These are phyloP conservation scores for Imleria badia DNA, from an alignment of 768 basidiomycete species.

Conservation along the genomic window DNA sequence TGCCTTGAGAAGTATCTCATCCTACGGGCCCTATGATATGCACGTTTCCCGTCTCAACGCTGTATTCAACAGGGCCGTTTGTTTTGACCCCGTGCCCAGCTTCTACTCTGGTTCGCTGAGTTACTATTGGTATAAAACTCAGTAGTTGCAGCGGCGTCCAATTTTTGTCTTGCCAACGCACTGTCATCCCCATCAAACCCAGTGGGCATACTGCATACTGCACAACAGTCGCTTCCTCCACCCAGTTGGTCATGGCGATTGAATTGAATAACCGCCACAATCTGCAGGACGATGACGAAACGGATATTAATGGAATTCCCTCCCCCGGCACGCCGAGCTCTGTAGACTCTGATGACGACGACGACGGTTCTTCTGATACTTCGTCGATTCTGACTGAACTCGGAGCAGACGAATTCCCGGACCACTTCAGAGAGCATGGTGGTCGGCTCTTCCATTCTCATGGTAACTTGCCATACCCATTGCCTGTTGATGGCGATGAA, in stretches of 20 bases:
- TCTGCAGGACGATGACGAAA: conserved; percentile 20
- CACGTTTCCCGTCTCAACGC: conserved; percentile 26
- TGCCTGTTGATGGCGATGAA: conserved; percentile 72
- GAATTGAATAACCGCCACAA: conserved; percentile 24
- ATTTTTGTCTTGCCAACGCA: conserved; percentile 38
- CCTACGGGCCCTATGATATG: conserved; percentile 8
- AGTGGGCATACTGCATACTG: conserved; percentile 18
- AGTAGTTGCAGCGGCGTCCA: conserved; percentile 37
- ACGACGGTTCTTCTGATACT: conserved; percentile 40
- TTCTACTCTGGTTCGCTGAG: conserved; percentile 41
- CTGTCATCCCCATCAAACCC: conserved; percentile 32
- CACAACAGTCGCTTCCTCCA: conserved; percentile 6
- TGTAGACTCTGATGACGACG: conserved; percentile 25
- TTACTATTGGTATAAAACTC: conserved; percentile 41
- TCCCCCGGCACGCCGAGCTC: conserved; percentile 8
- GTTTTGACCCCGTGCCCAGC: conserved; percentile 36
- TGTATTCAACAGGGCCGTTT: conserved; percentile 32
- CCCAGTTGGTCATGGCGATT: conserved; percentile 28
- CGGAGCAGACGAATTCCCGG: conserved; percentile 52
- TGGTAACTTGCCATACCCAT: conserved; percentile 60
- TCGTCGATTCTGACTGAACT: conserved; percentile 49
- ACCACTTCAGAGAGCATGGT: conserved; percentile 56
- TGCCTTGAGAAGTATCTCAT: conserved; percentile 15
- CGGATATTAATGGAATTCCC: conserved; percentile 9
- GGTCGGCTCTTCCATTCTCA: conserved; percentile 71